Base-by-base conservation (phyloP, 768 basidiomycete genomes). In the Rhizopogon salebrosus region DNA sequence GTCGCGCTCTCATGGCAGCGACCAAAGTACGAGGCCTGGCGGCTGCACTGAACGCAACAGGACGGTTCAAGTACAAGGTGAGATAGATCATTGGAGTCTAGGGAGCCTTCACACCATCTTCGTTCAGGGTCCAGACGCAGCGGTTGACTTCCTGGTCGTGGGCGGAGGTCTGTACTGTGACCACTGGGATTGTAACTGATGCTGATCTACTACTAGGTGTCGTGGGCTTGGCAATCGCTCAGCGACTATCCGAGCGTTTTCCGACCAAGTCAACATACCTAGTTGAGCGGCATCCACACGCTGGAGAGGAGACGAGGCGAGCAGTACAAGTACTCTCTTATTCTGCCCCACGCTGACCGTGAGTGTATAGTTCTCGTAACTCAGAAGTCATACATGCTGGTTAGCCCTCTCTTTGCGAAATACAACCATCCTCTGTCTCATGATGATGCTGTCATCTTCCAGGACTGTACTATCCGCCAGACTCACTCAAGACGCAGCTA, bases 321-420 rank as follows among this genome's bases (percentile, higher is more conserved):
- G 61, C 31, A 60, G 49, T 35, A 46, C 39, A 20, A 18, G 13
- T 29, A 16, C 24, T 16, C 20, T 23, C 16, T 29, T 37, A 36
- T 36, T 6, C 22, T 22, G 11, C 39, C 26, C 10, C 16, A 45
- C 29, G 20, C 40, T 46, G 27, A 54, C 26, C 40, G n/a, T 43
- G 45, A 48, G 18, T 41, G 22, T 18, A 46, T 50, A 94, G 93
- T 66, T 93, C 91, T 37, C 82, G 95, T 14, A 97, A 95, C 66
- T 95, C 93, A 0, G 95, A 97, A 63, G 95, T 98, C 22, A 88
- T 98, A 24, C 95, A 98, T 71, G 86, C 90, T 55, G 93, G 89
- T 84, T 62, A 39, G 64, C 55, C 22, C 20, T 3, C 10, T 16
- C 34, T 27, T 31, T 18, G 24, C 11, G 7, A 37, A 27, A 8